A percentile compares a stretch with the other conserved stretches of the same genome.
Evolutionary conservation across 1,284 basidiomycete genomes (phyloP).

Genomic region (Leccinum ponderosum): DNA sequence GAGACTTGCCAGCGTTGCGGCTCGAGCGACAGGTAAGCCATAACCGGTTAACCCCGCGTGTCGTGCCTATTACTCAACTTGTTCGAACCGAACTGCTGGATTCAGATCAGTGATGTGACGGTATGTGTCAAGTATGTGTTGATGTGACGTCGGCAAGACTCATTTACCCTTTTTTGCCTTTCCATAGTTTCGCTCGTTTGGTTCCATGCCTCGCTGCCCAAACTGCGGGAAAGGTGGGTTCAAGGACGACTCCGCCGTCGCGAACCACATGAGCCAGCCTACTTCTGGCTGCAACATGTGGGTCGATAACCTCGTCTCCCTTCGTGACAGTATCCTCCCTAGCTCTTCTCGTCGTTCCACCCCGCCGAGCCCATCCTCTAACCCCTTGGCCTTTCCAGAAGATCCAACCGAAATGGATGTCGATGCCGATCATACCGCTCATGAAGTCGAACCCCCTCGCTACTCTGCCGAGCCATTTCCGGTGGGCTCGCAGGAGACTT

Average conservation of each 20-base stretch:
- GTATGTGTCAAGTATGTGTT: too few relatives aligned
- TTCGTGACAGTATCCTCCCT: not conserved
- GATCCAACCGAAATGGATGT: not conserved
- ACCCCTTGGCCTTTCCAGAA: not conserved
- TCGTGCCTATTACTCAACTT: too few relatives aligned
- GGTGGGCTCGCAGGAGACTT: not conserved
- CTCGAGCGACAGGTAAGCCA: too few relatives aligned
- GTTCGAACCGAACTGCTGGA: too few relatives aligned
- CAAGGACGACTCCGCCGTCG: not conserved
- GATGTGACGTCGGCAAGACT: too few relatives aligned
- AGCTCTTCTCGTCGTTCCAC: not conserved
- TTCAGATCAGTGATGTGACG: too few relatives aligned
- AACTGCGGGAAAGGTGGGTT: not conserved
- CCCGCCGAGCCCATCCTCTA: not conserved
- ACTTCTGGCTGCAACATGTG: not conserved
- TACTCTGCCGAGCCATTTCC: not conserved
- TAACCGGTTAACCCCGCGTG: not conserved
- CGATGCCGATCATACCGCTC: not conserved
- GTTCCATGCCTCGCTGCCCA: not conserved
- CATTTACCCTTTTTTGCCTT: not conserved
- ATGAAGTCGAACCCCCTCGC: too few relatives aligned
- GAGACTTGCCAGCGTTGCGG: not conserved
- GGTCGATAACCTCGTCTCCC: not conserved
- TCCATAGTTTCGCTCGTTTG: not conserved
- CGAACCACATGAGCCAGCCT: not conserved